A percentile compares a stretch with the other conserved stretches of the same genome.
Conservation (phyloP, 2,329 filamentous ascomycete species). For the Sporothrix curviconia region DNA sequence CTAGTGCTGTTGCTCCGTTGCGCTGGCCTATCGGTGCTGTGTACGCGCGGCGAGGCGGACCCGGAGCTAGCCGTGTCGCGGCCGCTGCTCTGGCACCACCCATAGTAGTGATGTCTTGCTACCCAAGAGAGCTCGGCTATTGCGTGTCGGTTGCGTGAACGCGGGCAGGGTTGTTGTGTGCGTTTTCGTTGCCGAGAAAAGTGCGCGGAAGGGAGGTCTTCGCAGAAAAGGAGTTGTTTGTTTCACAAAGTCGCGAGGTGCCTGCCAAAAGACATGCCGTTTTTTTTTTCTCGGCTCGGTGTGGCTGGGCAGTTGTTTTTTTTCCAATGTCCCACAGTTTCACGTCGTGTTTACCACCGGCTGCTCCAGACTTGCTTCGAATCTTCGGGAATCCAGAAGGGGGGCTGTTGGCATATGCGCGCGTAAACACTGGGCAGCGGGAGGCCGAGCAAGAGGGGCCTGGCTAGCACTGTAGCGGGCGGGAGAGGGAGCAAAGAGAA, state of each 20-base stretch:
- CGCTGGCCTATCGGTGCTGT: slow-evolving; percentile 11
- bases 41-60: slow-evolving; percentile 12
- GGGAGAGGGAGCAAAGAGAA: slow-evolving; percentile 10
- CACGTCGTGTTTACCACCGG: slow-evolving; percentile 7
- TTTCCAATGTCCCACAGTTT: background rate
- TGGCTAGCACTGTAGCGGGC: background rate
- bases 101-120: slow-evolving; percentile 5
- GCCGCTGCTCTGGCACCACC: slow-evolving; percentile 13
- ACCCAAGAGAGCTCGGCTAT: background rate
- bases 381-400: slow-evolving; percentile 1
- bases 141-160: background rate
- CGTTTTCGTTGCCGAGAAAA: background rate
- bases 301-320: slow-evolving; percentile 4
- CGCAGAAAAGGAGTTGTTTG: background rate
- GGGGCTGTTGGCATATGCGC: slow-evolving; percentile 5
- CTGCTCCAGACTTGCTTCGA: background rate
- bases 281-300: background rate
- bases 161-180: background rate
- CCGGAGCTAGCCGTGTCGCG: slow-evolving; percentile 9
- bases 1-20: background rate
- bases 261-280: background rate
- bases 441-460: background rate
- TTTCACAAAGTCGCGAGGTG: slow-evolving; percentile 6
- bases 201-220: background rate
- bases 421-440: slow-evolving; percentile 5